These are phyloP conservation scores for Euphorbia pulcherrima DNA, from an alignment of 345 rosid genomes.

Conservation along the genomic window DNA sequence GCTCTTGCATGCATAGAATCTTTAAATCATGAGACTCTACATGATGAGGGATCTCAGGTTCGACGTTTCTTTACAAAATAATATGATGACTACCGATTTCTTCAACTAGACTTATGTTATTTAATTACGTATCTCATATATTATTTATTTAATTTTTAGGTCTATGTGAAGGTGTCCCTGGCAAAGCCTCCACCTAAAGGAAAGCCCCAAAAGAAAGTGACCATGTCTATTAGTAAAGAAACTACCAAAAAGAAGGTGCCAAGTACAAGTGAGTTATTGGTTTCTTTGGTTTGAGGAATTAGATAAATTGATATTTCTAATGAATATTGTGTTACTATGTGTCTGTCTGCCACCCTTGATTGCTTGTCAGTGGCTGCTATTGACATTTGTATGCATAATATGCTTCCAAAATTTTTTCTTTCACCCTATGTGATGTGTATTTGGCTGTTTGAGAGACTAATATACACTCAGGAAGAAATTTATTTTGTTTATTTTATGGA, in stretches of 20 bases:
- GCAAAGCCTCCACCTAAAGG: slow-evolving; percentile 29
- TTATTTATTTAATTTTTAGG: slow-evolving; percentile 15
- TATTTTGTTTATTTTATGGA: too few species aligned
- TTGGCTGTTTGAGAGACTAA: not conserved
- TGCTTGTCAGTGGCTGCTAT: not conserved
- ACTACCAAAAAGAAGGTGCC: slow-evolving; percentile 13
- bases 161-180: slow-evolving; percentile 31
- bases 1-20: slow-evolving; percentile 30
- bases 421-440: not conserved
- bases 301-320: not conserved
- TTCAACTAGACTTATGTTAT: not conserved
- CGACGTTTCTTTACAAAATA: not conserved
- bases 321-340: not conserved
- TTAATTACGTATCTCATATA: not conserved
- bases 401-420: not conserved
- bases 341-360: not conserved
- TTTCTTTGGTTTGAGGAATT: not conserved
- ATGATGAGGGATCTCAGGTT: slow-evolving; percentile 24
- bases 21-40: slow-evolving; percentile 10
- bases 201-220: slow-evolving; percentile 13
- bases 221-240: slow-evolving; percentile 9
- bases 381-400: not conserved
- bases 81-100: not conserved
- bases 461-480: not conserved
- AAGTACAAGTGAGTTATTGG: slow-evolving; percentile 15